These are phyloP conservation scores for Nyctanthes arbortristis DNA, from an alignment of 257 asterid genomes.

Conservation along the genomic window DNA sequence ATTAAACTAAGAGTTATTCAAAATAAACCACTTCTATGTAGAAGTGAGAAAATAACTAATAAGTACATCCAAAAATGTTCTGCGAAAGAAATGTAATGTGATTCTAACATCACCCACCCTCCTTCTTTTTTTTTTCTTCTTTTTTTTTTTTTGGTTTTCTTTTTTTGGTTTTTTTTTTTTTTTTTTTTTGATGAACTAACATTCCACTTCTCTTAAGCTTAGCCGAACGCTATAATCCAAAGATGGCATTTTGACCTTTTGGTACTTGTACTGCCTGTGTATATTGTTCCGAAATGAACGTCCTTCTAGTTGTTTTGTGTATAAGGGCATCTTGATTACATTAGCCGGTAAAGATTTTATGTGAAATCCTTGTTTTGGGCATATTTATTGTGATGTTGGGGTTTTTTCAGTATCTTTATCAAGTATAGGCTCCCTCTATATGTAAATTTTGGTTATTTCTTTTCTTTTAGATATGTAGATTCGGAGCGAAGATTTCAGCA, in stretches of 20 bases:
- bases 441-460: conserved; percentile 17
- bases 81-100: background rate
- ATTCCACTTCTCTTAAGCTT: background rate
- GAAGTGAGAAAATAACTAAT: background rate
- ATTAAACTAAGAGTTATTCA: background rate
- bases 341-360: background rate
- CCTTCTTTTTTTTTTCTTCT: too few relatives aligned
- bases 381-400: background rate
- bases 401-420: background rate
- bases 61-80: too few relatives aligned
- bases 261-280: background rate
- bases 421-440: background rate
- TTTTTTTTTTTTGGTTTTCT: too few relatives aligned
- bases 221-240: background rate
- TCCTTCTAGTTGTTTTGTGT: background rate
- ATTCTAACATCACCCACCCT: too few relatives aligned
- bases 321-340: background rate
- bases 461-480: conserved; percentile 67
- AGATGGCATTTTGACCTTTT: background rate
- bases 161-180: too few relatives aligned
- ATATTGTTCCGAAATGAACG: background rate
- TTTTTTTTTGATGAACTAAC: too few relatives aligned
- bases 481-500: conserved; percentile 88
- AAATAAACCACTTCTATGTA: background rate
- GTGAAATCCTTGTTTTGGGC: conserved; percentile 5